Evolutionary conservation across 225 moss, liverwort and hornwort genomes (phyloP).

Genomic region (Bryoerythrophyllum caledonicum): DNA sequence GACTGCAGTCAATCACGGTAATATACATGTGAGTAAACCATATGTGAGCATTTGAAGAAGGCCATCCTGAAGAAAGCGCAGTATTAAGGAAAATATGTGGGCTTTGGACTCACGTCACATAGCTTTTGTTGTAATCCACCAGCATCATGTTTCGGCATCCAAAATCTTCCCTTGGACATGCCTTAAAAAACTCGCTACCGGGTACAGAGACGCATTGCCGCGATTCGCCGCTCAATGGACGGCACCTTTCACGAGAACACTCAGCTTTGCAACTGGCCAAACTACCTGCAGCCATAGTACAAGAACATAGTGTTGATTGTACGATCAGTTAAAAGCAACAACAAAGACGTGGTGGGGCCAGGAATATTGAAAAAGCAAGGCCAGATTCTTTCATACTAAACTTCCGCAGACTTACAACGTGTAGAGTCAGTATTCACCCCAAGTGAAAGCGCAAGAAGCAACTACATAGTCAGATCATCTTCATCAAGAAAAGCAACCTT

Average conservation of each 20-base stretch:
- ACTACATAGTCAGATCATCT: no score
- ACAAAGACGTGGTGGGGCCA: no score
- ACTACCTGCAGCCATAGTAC: neutral
- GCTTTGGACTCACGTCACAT: constrained; percentile 4
- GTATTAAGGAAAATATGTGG: no score
- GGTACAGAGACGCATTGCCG: neutral
- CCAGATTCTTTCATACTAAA: neutral
- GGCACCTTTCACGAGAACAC: constrained; percentile 2
- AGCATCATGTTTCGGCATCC: neutral
- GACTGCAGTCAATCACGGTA: neutral
- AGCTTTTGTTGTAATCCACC: constrained; percentile 16
- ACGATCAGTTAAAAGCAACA: neutral
- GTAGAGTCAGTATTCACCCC: neutral
- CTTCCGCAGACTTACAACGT: neutral
- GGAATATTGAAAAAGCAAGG: neutral
- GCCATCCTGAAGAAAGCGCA: no score
- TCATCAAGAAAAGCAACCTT: neutral
- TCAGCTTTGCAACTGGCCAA: neutral
- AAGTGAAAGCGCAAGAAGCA: neutral
- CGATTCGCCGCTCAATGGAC: neutral
- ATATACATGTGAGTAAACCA: no score
- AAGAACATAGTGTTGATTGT: neutral
- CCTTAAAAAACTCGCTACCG: neutral
- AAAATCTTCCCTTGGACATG: neutral
- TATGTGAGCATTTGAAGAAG: neutral